These are phyloP conservation scores for Lactarius evosmus DNA, from an alignment of 768 basidiomycete species.

Conservation along the genomic window DNA sequence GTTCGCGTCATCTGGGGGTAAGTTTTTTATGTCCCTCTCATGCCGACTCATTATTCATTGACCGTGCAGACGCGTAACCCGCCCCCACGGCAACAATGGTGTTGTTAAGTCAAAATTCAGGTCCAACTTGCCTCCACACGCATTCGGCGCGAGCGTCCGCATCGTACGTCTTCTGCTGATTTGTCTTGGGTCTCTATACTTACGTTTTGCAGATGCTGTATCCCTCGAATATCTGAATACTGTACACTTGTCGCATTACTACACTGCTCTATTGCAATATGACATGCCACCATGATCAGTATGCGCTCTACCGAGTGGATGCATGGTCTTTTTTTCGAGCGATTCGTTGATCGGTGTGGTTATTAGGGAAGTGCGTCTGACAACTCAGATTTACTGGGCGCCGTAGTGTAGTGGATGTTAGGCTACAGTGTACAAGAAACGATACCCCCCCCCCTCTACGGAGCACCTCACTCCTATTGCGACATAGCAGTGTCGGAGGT, in stretches of 20 bases:
- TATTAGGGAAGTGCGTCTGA: neutral
- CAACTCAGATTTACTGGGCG: neutral
- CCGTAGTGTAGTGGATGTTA: neutral
- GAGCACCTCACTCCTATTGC: neutral
- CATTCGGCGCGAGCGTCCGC: constrained; percentile 90
- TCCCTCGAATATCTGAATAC: constrained; percentile 74
- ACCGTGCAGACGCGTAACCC: constrained; percentile 72
- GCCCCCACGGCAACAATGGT: constrained; percentile 91
- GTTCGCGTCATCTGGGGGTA: constrained; percentile 99
- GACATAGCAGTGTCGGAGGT: constrained; percentile 15
- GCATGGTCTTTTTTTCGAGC: constrained; percentile 13
- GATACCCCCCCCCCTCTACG: neutral
- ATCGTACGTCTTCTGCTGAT: constrained; percentile 55
- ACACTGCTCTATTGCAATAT: constrained; percentile 36
- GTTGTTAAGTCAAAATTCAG: constrained; percentile 97
- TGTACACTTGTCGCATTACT: constrained; percentile 29
- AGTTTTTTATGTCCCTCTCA: constrained; percentile 32
- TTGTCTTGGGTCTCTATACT: constrained; percentile 6
- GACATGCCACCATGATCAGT: constrained; percentile 37
- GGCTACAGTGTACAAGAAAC: constrained; percentile 7
- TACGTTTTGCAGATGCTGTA: constrained; percentile 73
- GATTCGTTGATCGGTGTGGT: constrained; percentile 4
- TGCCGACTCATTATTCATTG: neutral
- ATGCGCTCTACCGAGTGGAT: constrained; percentile 28
- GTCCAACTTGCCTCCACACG: constrained; percentile 90